Evolutionary conservation across 176 grass and related monocot species (phyloP).

Genomic region (Zoysia pacifica): DNA sequence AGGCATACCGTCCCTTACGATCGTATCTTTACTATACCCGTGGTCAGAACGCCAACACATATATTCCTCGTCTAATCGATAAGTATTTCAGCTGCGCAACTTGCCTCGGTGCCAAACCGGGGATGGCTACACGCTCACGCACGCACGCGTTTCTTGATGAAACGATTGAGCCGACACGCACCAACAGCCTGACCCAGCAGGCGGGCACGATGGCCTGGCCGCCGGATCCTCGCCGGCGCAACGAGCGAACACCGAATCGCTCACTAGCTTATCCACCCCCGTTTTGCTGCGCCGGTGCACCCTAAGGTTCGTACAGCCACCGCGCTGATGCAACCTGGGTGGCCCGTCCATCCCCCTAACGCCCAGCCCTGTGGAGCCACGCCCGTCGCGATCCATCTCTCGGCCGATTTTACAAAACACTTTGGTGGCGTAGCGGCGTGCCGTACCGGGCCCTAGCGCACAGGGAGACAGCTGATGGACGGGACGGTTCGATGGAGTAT

Average conservation of each 20-base stretch:
- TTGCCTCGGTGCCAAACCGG: not conserved
- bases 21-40: too few relatives aligned
- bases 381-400: constrained; percentile 2
- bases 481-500: not conserved
- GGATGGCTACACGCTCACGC: too few relatives aligned
- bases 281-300: constrained; percentile 48
- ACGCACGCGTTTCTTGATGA: not conserved
- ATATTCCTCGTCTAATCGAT: not conserved
- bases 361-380: constrained; percentile 41
- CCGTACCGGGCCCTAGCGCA: constrained; percentile 45
- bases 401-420: not conserved
- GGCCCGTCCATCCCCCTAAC: constrained; percentile 23
- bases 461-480: constrained; percentile 26
- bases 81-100: not conserved
- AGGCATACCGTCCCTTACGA: too few relatives aligned
- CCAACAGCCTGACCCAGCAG: constrained; percentile 17
- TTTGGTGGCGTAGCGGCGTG: constrained; percentile 16
- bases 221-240: constrained; percentile 48
- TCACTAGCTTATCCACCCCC: constrained; percentile 25
- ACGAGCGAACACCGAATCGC: constrained; percentile 30
- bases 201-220: constrained; percentile 27
- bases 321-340: constrained; percentile 42
- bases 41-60: too few relatives aligned
- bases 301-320: constrained; percentile 45
- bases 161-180: constrained; percentile 30